Conservation (phyloP, 495 filamentous ascomycete genomes). For the Penicillium arizonense region DNA sequence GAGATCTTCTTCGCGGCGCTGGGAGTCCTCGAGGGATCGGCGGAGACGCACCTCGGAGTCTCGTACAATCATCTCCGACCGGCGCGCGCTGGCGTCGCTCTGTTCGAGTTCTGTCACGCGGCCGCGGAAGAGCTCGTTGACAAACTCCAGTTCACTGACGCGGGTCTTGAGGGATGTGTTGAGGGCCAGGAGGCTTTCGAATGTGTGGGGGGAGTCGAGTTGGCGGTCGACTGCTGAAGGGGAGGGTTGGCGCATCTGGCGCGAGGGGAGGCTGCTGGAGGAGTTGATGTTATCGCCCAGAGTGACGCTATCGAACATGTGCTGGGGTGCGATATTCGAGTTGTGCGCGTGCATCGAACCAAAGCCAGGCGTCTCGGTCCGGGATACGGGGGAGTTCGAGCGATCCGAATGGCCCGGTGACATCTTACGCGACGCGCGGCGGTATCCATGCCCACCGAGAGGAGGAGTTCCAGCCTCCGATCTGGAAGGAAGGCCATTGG, state of each 20-base stretch:
- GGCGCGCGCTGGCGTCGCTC: slow-evolving; percentile 64
- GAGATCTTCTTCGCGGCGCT: slow-evolving; percentile 75
- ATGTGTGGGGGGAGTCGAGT: slow-evolving; percentile 72
- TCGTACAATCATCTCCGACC: slow-evolving; percentile 55
- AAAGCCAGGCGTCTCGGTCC: slow-evolving; percentile 76
- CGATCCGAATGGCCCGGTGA: slow-evolving; percentile 73
- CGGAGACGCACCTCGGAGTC: slow-evolving; percentile 62
- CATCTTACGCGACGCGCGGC: slow-evolving; percentile 68
- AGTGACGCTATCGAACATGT: slow-evolving; percentile 73
- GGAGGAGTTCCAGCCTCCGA: slow-evolving; percentile 57
- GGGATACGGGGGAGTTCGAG: slow-evolving; percentile 82
- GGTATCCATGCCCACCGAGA: slow-evolving; percentile 51
- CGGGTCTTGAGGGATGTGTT: slow-evolving; percentile 86
- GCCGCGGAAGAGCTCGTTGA: slow-evolving; percentile 91
- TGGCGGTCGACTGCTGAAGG: slow-evolving; percentile 75
- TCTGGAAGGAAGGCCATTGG: slow-evolving; percentile 56
- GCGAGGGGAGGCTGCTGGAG: slow-evolving; percentile 52
- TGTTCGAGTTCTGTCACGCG: slow-evolving; percentile 84
- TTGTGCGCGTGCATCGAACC: slow-evolving; percentile 60
- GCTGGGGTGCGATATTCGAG: slow-evolving; percentile 73
- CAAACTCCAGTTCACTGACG: slow-evolving; percentile 90
- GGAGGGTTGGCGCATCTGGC: slow-evolving; percentile 60
- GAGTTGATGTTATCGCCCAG: slow-evolving; percentile 64
- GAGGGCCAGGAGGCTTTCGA: slow-evolving; percentile 71
- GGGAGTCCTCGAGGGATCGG: slow-evolving; percentile 69